These are phyloP conservation scores for Ceratobasidium sp. DNA, from an alignment of 1,284 basidiomycete species.

Conservation along the genomic window DNA sequence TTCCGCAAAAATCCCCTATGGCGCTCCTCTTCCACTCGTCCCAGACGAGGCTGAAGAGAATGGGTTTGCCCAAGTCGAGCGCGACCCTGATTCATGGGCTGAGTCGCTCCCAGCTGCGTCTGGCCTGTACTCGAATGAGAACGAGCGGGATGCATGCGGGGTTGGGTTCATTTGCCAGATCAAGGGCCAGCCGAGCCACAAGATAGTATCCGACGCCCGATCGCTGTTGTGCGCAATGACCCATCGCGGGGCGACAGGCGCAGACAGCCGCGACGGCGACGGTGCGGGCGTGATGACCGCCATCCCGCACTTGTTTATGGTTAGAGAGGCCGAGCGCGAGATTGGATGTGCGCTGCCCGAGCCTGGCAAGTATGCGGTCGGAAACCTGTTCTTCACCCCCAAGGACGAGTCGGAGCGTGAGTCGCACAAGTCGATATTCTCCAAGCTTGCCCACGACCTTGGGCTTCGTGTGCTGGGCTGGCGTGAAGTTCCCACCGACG, in stretches of 20 bases:
- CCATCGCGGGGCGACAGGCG: conserved; percentile 96
- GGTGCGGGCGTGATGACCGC: conserved; percentile 98
- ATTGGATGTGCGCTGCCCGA: conserved; percentile 84
- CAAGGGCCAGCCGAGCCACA: conserved; percentile 92
- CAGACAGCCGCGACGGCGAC: conserved; percentile 97
- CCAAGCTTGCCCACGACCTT: conserved; percentile 79
- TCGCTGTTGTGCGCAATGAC: conserved; percentile 98
- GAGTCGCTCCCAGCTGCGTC: conserved; percentile 79
- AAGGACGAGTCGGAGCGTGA: conserved; percentile 81
- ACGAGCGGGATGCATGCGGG: conserved; percentile 93
- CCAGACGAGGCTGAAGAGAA: conserved; percentile 43
- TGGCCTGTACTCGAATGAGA: conserved; percentile 86
- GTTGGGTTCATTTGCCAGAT: conserved; percentile 99
- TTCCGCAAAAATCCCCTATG: conserved; percentile 23
- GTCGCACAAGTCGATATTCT: conserved; percentile 81
- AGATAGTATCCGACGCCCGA: conserved; percentile 97
- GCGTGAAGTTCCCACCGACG: conserved; percentile 96
- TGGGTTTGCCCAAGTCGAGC: conserved; percentile 68
- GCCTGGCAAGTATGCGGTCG: conserved; percentile 93
- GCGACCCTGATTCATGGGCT: conserved; percentile 77
- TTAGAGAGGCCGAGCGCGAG: conserved; percentile 88
- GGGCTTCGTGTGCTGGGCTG: conserved; percentile 94
- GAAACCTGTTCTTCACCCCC: conserved; percentile 95
- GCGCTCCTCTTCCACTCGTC: conserved; percentile 41
- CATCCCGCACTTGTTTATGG: conserved; percentile 95